Conservation (phyloP, 78 protist species). For the Dictyostelium citrinum region DNA sequence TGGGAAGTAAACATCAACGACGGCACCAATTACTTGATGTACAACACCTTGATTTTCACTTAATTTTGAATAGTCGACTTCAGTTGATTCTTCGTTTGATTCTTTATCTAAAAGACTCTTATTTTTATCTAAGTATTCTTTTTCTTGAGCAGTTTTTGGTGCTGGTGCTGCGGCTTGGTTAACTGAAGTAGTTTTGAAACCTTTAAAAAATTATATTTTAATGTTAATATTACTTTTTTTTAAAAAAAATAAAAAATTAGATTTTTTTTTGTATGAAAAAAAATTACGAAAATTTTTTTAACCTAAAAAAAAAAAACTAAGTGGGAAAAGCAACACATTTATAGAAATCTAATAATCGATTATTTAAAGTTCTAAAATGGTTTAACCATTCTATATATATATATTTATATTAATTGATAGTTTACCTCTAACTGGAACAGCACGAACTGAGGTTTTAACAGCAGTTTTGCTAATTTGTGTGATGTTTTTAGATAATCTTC, state of each 20-base stretch:
- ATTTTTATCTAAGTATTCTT: constrained; percentile 8
- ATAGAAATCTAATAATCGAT: too few species aligned
- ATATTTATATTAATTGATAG: neutral
- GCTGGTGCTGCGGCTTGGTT: neutral
- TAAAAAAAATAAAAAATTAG: too few species aligned
- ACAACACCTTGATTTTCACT: constrained; percentile 73
- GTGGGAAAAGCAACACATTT: neutral
- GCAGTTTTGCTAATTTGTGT: constrained; percentile 5
- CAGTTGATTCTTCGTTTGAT: neutral
- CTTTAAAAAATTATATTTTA: neutral
- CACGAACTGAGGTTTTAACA: neutral
- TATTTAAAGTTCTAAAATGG: too few species aligned
- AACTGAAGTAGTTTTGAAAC: constrained; percentile 1
- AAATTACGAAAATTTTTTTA: too few species aligned
- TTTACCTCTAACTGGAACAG: constrained; percentile 56
- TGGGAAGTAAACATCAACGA: constrained; percentile 98
- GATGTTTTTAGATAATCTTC: constrained; percentile 59
- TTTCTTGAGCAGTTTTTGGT: constrained; percentile 12
- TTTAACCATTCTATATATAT: neutral
- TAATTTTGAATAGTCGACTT: neutral
- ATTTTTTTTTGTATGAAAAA: too few species aligned
- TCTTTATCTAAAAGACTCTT: constrained; percentile 8
- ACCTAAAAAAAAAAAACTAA: neutral
- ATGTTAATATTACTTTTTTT: neutral
- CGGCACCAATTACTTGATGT: constrained; percentile 98